Evolutionary conservation across 1,139 yeast species (phyloP).

Genomic region (Ogataea hybrid): DNA sequence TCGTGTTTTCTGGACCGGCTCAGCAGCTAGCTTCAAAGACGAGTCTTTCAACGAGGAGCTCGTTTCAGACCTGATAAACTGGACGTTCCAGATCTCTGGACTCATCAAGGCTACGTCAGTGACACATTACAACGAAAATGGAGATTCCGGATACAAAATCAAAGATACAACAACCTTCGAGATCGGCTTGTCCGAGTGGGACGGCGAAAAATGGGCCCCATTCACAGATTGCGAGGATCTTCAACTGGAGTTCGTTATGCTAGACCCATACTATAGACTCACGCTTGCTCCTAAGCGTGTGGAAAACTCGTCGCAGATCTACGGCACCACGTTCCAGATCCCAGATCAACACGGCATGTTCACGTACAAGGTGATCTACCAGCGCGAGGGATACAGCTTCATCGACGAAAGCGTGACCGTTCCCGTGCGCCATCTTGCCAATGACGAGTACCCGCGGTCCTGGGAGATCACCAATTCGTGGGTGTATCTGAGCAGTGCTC

Average conservation of each 20-base stretch:
- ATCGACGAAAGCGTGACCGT: conserved; percentile 66
- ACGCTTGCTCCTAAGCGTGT: conserved; percentile 43
- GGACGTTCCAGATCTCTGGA: conserved; percentile 71
- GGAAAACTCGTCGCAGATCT: conserved; percentile 38
- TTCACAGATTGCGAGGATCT: conserved; percentile 47
- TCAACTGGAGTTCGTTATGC: conserved; percentile 84
- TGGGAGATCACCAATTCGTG: conserved; percentile 94
- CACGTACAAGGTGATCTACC: conserved; percentile 78
- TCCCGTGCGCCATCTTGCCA: conserved; percentile 91
- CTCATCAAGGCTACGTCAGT: conserved; percentile 59
- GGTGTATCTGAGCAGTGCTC: conserved; percentile 79
- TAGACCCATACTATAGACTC: conserved; percentile 92
- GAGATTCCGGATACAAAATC: conserved; percentile 52
- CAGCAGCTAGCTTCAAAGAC: conserved; percentile 48
- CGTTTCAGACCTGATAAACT: conserved; percentile 54
- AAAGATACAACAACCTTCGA: conserved; percentile 66
- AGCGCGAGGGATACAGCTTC: conserved; percentile 74
- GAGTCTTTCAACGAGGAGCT: conserved; percentile 28
- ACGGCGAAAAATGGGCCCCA: conserved; percentile 65
- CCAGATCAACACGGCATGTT: conserved; percentile 99
- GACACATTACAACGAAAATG: conserved; percentile 42
- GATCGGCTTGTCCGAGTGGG: conserved; percentile 66
- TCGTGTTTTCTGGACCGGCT: conserved; percentile 80
- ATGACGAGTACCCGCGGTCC: conserved; percentile 90
- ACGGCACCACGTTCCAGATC: conserved; percentile 58